phyloP scores from a whole-genome alignment of 768 basidiomycete species.

The Leccinellum rugosiceps region DNA sequence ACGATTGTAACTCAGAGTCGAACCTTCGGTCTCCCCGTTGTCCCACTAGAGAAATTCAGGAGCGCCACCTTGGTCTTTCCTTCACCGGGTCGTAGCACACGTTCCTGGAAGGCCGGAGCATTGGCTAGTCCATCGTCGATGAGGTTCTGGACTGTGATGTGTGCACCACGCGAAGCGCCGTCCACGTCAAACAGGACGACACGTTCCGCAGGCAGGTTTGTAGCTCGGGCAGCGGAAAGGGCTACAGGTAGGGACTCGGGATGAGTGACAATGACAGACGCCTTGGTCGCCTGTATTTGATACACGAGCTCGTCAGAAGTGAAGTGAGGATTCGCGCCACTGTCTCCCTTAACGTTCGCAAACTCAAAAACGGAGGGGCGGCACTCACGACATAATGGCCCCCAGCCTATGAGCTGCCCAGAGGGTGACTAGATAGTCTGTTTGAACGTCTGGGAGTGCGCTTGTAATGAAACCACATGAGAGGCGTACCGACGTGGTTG shows the following conservation, averaged over 20 bases:
- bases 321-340: conserved; percentile 62
- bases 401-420: conserved; percentile 58
- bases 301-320: conserved; percentile 55
- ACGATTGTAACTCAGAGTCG: neutral
- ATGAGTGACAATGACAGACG: conserved; percentile 48
- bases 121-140: conserved; percentile 46
- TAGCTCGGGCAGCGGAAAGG: conserved; percentile 39
- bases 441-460: neutral
- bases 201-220: conserved; percentile 41
- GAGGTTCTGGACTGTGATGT: conserved; percentile 43
- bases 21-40: conserved; percentile 76
- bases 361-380: neutral
- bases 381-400: conserved; percentile 52
- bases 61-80: conserved; percentile 69
- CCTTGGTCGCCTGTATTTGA: conserved; percentile 49
- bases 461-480: neutral
- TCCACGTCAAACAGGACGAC: conserved; percentile 41
- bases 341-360: conserved; percentile 21
- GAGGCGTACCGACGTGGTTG: conserved; percentile 57
- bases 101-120: conserved; percentile 44
- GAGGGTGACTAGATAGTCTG: conserved; percentile 54
- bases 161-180: conserved; percentile 7
- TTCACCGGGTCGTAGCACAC: conserved; percentile 52
- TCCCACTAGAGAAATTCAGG: conserved; percentile 71
- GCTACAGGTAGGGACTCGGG: conserved; percentile 43